Percentiles rank a stretch among this genome's conserved stretches.
Evolutionary conservation across 148 eudicot genomes (phyloP).

Genomic region (Silene uniflora): DNA sequence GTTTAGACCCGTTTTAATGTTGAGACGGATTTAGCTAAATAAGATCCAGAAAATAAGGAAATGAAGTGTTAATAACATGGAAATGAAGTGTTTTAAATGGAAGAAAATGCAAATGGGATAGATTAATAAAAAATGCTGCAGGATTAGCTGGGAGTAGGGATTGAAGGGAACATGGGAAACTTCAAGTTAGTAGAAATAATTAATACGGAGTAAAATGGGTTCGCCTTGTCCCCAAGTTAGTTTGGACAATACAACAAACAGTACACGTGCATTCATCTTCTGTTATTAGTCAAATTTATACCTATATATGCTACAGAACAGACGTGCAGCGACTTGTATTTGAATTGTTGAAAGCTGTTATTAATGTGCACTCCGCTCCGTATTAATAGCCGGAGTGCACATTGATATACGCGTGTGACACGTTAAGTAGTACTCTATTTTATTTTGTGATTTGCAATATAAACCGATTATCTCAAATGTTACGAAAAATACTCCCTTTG

Average conservation of each 20-base stretch:
- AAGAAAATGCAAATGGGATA: constrained; percentile 6
- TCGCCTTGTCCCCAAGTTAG: constrained; percentile 11
- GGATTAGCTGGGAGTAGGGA: constrained; percentile 3
- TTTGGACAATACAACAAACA: constrained; percentile 27
- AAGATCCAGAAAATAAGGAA: constrained; percentile 28
- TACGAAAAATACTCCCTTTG: too few relatives aligned
- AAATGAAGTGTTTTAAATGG: not conserved
- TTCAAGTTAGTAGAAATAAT: constrained; percentile 2
- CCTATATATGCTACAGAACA: not conserved
- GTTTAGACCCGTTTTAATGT: not conserved
- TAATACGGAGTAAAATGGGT: not conserved
- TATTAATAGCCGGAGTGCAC: too few relatives aligned
- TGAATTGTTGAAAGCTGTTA: too few relatives aligned
- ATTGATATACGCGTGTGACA: too few relatives aligned
- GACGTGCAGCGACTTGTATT: too few relatives aligned
- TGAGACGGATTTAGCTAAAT: not conserved
- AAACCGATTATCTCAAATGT: too few relatives aligned
- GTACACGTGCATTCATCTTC: constrained; percentile 30
- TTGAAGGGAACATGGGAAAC: constrained; percentile 10
- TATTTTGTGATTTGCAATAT: too few relatives aligned
- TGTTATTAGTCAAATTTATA: not conserved
- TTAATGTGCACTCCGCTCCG: too few relatives aligned
- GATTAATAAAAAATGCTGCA: not conserved
- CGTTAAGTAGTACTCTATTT: too few relatives aligned
- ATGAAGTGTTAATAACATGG: constrained; percentile 10